Percentiles rank a stretch among this genome's conserved stretches.
phyloP scores from a whole-genome alignment of 345 rosid genomes.

The Adansonia digitata region DNA sequence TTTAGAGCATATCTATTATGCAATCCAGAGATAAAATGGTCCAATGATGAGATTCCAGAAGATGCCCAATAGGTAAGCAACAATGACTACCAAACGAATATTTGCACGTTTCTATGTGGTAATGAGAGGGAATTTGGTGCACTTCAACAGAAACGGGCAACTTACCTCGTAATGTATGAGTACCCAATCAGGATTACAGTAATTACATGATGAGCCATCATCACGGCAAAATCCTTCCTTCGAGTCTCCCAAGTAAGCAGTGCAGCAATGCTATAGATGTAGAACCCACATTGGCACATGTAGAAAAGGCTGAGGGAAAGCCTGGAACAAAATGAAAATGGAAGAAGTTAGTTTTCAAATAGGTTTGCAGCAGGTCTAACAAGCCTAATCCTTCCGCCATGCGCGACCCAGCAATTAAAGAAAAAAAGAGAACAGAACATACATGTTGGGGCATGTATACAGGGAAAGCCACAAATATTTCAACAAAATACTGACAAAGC shows the following conservation, averaged over 20 bases:
- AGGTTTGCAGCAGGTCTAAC: neutral
- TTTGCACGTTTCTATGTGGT: neutral
- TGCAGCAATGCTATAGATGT: slow-evolving; percentile 74
- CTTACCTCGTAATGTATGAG: slow-evolving; percentile 77
- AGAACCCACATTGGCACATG: slow-evolving; percentile 96
- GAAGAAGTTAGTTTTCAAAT: neutral
- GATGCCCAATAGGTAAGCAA: neutral
- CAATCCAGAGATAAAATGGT: neutral
- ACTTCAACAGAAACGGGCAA: neutral
- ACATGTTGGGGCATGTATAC: neutral
- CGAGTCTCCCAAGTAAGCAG: slow-evolving; percentile 91
- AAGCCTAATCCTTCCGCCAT: neutral
- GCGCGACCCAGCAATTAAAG: neutral
- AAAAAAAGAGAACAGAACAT: neutral
- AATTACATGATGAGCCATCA: slow-evolving; percentile 99
- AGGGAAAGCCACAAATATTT: neutral
- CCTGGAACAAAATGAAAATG: slow-evolving; percentile 42
- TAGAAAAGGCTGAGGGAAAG: slow-evolving; percentile 60
- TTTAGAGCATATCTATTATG: neutral
- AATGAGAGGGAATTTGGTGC: neutral
- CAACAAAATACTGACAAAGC: neutral
- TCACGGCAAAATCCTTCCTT: slow-evolving; percentile 91
- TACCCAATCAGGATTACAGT: slow-evolving; percentile 70
- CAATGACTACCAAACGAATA: neutral
- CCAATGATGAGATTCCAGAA: neutral